Base-by-base conservation (phyloP, 2,329 filamentous ascomycete genomes). In the Neopestalotiopsis sp. region DNA sequence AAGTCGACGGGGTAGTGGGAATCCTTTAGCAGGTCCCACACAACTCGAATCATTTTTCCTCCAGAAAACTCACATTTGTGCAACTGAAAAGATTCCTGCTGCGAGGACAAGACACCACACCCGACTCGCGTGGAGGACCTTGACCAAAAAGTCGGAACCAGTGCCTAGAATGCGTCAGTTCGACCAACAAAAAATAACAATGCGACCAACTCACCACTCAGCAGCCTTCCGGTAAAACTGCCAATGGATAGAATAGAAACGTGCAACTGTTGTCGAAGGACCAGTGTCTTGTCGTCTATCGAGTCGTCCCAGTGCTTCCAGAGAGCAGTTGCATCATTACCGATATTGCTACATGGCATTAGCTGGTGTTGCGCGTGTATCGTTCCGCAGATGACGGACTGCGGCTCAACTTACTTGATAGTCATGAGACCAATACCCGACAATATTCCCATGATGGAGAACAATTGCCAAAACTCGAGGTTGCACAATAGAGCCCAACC, bases 381-480 rank as follows among this genome's bases (percentile, higher is more conserved):
- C 61, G 12, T 40, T 30, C 17, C 30, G 12, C 20, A 40, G 20
- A 24, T 56, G 6, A 38, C 34, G 34, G 34, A 38, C 14, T 32
- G 24, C 30, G 53, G 73, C 30, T 38, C 42, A 30, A 84, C 92
- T 81, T 86, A 97, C 94, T 99, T 99, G 82, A 99, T 99, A 0
- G 95, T 98, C 96, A 99, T 99, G 73, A 99, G 84, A 12, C 96
- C 96, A 74, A 98, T 92, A 66, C 96, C 96, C 5, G 94, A 94
- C 71, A 98, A 85, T n/a, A 98, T 88, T 53, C 91, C 94, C 88
- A 99, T 93, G 73, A 97, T 90, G 68, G 88, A 81, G 80, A 97
- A 98, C 34, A 97, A 83, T 76, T 97, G 92, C 94, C 95, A 98
- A 80, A 98, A 99, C 73, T 97, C 92, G 62, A 90, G 76, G 70